Percentiles rank a stretch among this genome's conserved stretches.
Evolutionary conservation across 2,329 filamentous ascomycete species (phyloP).

Genomic region (Huntiella moniliformis): DNA sequence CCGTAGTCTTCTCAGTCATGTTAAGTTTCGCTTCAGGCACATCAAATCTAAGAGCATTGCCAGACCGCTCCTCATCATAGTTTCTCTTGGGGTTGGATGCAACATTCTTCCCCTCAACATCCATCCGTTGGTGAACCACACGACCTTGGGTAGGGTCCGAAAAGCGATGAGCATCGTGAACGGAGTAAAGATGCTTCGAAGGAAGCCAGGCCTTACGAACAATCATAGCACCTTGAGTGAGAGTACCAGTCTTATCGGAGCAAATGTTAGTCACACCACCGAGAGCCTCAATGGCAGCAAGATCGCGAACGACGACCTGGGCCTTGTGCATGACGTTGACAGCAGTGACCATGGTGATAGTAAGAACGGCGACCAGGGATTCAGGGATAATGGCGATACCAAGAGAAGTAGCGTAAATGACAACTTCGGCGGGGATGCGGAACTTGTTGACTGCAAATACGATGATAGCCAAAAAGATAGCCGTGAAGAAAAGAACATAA

Average conservation of each 20-base stretch:
- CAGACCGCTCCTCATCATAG: conserved; percentile 39
- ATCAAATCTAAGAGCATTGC: conserved; percentile 42
- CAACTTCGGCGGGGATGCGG: conserved; percentile 30
- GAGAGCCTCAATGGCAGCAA: conserved; percentile 49
- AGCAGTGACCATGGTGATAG: conserved; percentile 50
- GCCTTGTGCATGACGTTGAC: conserved; percentile 45
- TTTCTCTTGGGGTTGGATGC: conserved; percentile 21
- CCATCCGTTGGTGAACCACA: conserved; percentile 27
- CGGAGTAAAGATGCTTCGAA: conserved; percentile 34
- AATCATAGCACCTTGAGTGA: conserved; percentile 52
- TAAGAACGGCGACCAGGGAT: conserved; percentile 48
- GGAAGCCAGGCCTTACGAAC: conserved; percentile 49
- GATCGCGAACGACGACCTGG: conserved; percentile 45
- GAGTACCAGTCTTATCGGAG: conserved; percentile 54
- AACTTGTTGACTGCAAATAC: conserved; percentile 40
- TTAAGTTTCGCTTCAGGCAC: conserved; percentile 38
- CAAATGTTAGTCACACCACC: conserved; percentile 56
- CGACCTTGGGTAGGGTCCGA: conserved; percentile 40
- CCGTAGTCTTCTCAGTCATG: conserved; percentile 15
- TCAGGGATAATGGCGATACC: conserved; percentile 45
- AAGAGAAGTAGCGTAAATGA: conserved; percentile 38
- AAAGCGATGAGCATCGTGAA: conserved; percentile 42
- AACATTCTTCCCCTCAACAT: conserved; percentile 11
- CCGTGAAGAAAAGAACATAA: conserved; percentile 56
- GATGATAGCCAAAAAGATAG: conserved; percentile 36